Percentiles rank a stretch among this genome's conserved stretches.
These are phyloP conservation scores for Corylus americana DNA, from an alignment of 306 rosid species.

Conservation along the genomic window DNA sequence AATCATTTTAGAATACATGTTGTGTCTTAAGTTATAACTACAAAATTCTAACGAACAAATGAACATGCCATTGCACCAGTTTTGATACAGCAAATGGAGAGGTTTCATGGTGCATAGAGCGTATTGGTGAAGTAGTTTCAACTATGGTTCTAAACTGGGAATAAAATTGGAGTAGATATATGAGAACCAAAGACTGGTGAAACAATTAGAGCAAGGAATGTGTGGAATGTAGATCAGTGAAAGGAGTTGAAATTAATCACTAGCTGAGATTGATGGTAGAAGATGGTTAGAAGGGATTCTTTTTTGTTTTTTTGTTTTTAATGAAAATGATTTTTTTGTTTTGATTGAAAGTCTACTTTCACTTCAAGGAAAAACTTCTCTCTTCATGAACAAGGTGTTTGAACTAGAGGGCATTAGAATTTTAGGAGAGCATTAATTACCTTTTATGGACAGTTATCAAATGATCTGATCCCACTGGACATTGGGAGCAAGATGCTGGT, in stretches of 20 bases:
- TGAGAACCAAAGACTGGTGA: neutral
- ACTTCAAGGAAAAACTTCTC: neutral
- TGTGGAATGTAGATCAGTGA: neutral
- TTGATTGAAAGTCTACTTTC: neutral
- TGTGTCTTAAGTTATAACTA: neutral
- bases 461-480: neutral
- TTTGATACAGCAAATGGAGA: neutral
- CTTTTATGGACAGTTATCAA: neutral
- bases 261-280: neutral
- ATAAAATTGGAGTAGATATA: neutral
- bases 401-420: neutral
- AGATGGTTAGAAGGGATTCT: neutral
- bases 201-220: neutral
- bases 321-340: neutral
- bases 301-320: too few species aligned
- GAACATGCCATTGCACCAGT: neutral
- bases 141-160: neutral
- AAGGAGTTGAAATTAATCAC: neutral
- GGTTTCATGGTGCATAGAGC: neutral
- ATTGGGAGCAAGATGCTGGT: neutral
- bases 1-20: neutral
- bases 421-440: neutral
- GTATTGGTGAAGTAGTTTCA: neutral
- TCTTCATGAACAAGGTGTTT: neutral
- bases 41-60: neutral